Evolutionary conservation across 139 green algal species (phyloP).

Genomic region (Chlorella sorokiniana): DNA sequence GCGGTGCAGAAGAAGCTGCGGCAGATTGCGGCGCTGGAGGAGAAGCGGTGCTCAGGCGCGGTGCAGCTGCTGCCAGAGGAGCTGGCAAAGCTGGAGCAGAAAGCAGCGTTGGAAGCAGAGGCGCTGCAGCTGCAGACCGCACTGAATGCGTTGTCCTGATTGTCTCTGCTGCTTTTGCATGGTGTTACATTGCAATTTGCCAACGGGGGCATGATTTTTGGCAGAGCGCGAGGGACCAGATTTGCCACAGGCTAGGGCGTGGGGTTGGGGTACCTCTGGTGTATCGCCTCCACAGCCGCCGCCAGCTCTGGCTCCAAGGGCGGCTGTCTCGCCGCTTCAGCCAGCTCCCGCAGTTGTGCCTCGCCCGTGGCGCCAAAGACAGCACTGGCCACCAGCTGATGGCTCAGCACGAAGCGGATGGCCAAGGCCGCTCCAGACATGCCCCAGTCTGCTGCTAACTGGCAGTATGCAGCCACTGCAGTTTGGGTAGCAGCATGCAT

Average conservation of each 20-base stretch:
- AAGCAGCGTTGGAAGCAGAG: conserved; percentile 9
- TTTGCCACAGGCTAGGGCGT: background rate
- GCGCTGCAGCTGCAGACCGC: background rate
- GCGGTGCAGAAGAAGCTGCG: conserved; percentile 34
- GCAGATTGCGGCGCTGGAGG: conserved; percentile 11
- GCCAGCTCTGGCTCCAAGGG: conserved; percentile 7
- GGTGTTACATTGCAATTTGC: too few species aligned
- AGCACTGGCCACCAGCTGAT: conserved; percentile 60
- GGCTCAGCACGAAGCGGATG: conserved; percentile 66
- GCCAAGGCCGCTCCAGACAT: conserved; percentile 70
- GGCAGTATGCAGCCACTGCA: conserved; percentile 55
- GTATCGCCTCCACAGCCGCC: conserved; percentile 33
- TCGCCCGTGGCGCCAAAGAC: conserved; percentile 65
- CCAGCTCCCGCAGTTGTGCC: conserved; percentile 68
- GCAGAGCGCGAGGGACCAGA: too few species aligned
- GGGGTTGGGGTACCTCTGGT: conserved; percentile 42
- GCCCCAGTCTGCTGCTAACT: conserved; percentile 59
- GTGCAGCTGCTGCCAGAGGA: conserved; percentile 11
- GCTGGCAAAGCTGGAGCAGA: background rate
- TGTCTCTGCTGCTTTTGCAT: too few species aligned
- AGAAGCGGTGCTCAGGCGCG: background rate
- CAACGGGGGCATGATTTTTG: too few species aligned
- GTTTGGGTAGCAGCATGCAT: background rate
- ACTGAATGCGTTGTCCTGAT: too few species aligned
- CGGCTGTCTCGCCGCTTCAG: conserved; percentile 39